Evolutionary conservation across 352 stramenopile species (phyloP).

Genomic region (Phytophthora uliginosa): DNA sequence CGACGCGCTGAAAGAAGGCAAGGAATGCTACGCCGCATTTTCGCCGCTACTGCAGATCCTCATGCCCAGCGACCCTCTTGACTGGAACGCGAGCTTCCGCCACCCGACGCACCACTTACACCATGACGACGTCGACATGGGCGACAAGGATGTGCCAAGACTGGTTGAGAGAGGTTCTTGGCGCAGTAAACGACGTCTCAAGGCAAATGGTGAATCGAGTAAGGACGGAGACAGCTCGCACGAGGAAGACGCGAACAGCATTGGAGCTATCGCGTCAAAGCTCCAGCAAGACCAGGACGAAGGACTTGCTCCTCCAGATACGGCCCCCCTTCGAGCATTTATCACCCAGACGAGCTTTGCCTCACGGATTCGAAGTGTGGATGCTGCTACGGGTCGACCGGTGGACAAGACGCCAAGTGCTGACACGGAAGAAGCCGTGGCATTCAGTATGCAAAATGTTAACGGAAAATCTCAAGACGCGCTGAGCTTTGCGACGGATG

Average conservation of each 20-base stretch:
- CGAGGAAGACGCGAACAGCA: not conserved
- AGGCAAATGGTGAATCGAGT: not conserved
- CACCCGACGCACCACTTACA: not conserved
- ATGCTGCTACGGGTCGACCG: slow-evolving; percentile 8
- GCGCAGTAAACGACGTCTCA: slow-evolving; percentile 24
- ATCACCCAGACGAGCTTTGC: slow-evolving; percentile 9
- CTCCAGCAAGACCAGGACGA: slow-evolving; percentile 2
- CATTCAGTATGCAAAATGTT: slow-evolving; percentile 27
- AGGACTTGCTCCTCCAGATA: slow-evolving; percentile 5
- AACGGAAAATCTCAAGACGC: slow-evolving; percentile 8
- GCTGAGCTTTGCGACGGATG: slow-evolving; percentile 4
- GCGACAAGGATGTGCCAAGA: not conserved
- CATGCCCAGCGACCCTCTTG: slow-evolving; percentile 40
- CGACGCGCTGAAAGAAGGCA: slow-evolving; percentile 29
- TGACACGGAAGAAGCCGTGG: slow-evolving; percentile 12
- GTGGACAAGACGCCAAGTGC: slow-evolving; percentile 14
- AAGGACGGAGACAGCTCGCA: not conserved
- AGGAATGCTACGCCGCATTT: slow-evolving; percentile 56
- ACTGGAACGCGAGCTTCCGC: slow-evolving; percentile 42
- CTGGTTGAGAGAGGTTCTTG: slow-evolving; percentile 9
- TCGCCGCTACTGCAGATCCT: slow-evolving; percentile 50
- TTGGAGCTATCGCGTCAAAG: not conserved
- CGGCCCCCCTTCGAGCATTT: not conserved
- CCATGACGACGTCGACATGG: not conserved
- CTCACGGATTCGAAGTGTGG: slow-evolving; percentile 24